These are phyloP conservation scores for Hyphopichia homilentoma DNA, from an alignment of 805 yeast species.

Conservation along the genomic window DNA sequence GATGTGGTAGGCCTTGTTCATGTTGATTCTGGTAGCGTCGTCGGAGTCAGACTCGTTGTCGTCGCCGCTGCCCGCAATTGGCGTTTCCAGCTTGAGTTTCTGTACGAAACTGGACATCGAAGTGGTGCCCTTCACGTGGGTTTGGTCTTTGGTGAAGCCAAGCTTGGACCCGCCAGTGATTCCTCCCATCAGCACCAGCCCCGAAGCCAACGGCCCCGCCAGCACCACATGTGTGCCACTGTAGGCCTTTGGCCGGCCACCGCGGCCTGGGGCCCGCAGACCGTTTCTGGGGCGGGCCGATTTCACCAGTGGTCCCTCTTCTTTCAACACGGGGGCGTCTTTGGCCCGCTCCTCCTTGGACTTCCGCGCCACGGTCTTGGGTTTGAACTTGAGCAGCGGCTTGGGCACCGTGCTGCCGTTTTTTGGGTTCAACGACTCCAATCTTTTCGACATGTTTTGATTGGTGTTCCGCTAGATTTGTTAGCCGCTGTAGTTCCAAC, in stretches of 20 bases:
- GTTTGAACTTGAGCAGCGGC: constrained; percentile 71
- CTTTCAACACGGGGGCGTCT: constrained; percentile 53
- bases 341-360: constrained; percentile 81
- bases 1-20: constrained; percentile 57
- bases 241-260: constrained; percentile 29
- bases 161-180: constrained; percentile 21
- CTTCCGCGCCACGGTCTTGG: constrained; percentile 82
- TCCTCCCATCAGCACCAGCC: constrained; percentile 46
- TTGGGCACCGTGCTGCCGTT: constrained; percentile 28
- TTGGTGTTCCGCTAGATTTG: not conserved
- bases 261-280: constrained; percentile 31
- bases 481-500: not conserved
- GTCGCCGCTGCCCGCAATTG: constrained; percentile 6
- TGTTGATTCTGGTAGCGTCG: constrained; percentile 49
- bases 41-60: constrained; percentile 40
- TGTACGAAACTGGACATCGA: constrained; percentile 40
- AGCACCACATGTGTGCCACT: constrained; percentile 62
- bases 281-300: constrained; percentile 23
- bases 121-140: constrained; percentile 22
- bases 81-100: constrained; percentile 27
- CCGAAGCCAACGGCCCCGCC: constrained; percentile 71
- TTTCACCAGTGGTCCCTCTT: constrained; percentile 24
- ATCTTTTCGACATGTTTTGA: constrained; percentile 34
- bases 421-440: constrained; percentile 37
- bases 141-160: constrained; percentile 25